Conservation (phyloP, 495 filamentous ascomycete genomes). For the Penicillium silybi region DNA sequence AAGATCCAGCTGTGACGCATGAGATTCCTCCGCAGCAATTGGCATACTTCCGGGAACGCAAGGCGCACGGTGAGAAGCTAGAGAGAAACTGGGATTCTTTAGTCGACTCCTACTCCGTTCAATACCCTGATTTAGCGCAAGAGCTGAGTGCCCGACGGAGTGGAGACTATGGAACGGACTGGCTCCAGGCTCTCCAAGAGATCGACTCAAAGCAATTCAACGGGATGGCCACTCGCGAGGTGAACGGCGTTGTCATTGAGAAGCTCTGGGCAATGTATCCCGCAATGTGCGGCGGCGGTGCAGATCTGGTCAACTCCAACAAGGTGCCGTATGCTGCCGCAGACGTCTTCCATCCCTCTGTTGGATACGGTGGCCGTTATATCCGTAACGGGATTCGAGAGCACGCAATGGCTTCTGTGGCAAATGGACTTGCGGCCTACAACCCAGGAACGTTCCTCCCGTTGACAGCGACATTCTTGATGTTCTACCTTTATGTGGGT, state of each 20-base stretch:
- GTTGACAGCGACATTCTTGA: constrained; percentile 35
- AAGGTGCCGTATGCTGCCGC: constrained; percentile 6
- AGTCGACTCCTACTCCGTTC: neutral
- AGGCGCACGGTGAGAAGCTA: constrained; percentile 19
- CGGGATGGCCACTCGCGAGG: constrained; percentile 4
- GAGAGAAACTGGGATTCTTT: constrained; percentile 13
- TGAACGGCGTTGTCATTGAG: neutral
- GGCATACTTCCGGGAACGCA: constrained; percentile 8
- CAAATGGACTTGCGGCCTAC: constrained; percentile 44
- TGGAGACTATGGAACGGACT: neutral
- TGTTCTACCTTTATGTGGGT: constrained; percentile 44
- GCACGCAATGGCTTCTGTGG: constrained; percentile 43
- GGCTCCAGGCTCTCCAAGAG: neutral
- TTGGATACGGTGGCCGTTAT: constrained; percentile 20
- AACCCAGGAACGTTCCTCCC: constrained; percentile 34
- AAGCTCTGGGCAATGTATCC: constrained; percentile 6
- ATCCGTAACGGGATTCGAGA: constrained; percentile 38
- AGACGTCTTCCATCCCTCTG: constrained; percentile 23
- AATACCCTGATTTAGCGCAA: neutral
- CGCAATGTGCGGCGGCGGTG: constrained; percentile 11
- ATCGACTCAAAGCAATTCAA: constrained; percentile 28
- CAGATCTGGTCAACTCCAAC: constrained; percentile 18
- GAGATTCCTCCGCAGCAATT: neutral
- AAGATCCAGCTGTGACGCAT: constrained; percentile 5
- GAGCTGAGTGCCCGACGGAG: neutral